Evolutionary conservation across 345 rosid species (phyloP), one percentile per base, ranked within the genome.

Genomic region (Kandelia obovata): DNA sequence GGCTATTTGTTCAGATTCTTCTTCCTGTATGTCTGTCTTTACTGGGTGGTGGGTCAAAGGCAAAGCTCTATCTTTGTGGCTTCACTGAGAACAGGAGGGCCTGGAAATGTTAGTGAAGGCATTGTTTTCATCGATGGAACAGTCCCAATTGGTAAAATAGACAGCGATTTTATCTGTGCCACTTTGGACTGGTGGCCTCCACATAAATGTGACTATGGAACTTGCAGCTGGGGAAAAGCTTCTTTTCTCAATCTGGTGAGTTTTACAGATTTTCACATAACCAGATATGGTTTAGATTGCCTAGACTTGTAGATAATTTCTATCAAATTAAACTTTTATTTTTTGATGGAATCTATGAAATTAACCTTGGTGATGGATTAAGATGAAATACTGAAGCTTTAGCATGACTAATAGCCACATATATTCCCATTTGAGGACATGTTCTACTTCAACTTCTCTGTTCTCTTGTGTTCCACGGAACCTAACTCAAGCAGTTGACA

Each of bases 171-270:
- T 72, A 64, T 83, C 20, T 85, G 87, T 51, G 87, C 84, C 55
- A 81, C 87, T 57, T 70, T 85, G 70, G 85, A 83, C 59, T 85
- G 84, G 79, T 82, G 89, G 77, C 89, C 89, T 56, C 78, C 85
- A 52, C 85, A 81, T n/a, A 71, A 80, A 64, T 85, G 89, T 62
- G 80, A 81, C 66, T 80, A 78, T 61, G 89, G 84, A 53, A 75
- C 76, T 25, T 85, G 84, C 32, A 78, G 82, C 78, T 83, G 84
- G 85, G 87, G 83, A 51, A 69, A 39, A 49, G 78, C 87, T 61
- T 77, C 83, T 70, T 37, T 83, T 32, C 83, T 85, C 53, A 81
- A 74, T 64, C 75, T 83, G 73, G 89, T 83, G 58, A 71, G 74
- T 27, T 1, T 59, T 25, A 2, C 28, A 21, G 26, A 5, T 25